Evolutionary conservation across 1,139 yeast species (phyloP).

Genomic region (Protomyces macrosporus): DNA sequence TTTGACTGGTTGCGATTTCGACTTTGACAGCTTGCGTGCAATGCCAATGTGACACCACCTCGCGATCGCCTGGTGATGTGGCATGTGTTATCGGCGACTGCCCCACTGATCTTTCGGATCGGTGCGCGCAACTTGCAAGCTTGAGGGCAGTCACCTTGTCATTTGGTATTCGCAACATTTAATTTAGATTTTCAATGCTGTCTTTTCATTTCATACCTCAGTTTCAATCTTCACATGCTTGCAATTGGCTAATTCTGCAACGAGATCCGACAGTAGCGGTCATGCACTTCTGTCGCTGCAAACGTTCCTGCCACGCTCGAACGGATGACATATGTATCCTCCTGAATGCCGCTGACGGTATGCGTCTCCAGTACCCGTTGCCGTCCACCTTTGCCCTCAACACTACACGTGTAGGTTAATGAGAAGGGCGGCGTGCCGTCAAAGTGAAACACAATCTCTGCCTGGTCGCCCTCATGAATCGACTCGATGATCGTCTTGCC

Average conservation of each 20-base stretch:
- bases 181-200: too few species aligned
- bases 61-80: too few species aligned
- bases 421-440: conserved; percentile 50
- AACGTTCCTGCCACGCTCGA: conserved; percentile 90
- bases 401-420: conserved; percentile 52
- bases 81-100: too few species aligned
- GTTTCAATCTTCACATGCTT: too few species aligned
- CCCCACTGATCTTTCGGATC: too few species aligned
- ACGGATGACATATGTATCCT: conserved; percentile 59
- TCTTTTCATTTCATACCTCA: too few species aligned
- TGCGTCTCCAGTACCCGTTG: conserved; percentile 66
- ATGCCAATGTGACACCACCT: too few species aligned
- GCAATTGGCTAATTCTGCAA: conserved; percentile 14
- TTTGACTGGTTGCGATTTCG: too few species aligned
- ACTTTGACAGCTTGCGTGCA: too few species aligned
- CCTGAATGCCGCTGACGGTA: conserved; percentile 64
- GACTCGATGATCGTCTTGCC: conserved; percentile 71
- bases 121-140: too few species aligned
- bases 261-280: conserved; percentile 37
- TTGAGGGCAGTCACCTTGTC: too few species aligned
- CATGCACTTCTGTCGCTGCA: conserved; percentile 82
- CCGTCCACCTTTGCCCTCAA: conserved; percentile 39
- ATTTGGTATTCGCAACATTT: too few species aligned
- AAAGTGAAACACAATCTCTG: conserved; percentile 49
- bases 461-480: conserved; percentile 73